Evolutionary conservation across 2,329 filamentous ascomycete species (phyloP).

Genomic region (Apiospora saccharicola): DNA sequence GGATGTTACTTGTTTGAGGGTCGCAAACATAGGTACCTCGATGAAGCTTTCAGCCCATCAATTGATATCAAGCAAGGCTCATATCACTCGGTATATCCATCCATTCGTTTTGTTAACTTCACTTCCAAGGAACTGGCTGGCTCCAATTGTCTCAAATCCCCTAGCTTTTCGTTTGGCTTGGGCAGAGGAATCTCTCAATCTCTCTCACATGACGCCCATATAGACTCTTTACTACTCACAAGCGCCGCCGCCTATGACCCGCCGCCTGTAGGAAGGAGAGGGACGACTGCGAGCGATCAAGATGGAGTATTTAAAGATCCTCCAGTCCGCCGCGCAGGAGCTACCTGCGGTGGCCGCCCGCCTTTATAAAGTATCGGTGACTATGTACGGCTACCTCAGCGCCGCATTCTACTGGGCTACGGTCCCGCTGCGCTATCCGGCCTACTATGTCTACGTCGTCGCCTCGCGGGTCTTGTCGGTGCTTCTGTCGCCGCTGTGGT

Average conservation of each 20-base stretch:
- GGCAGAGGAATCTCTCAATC: background rate
- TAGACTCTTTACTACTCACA: background rate
- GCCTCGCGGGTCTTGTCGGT: constrained; percentile 33
- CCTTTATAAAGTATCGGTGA: constrained; percentile 26
- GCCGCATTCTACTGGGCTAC: constrained; percentile 37
- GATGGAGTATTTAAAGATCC: constrained; percentile 23
- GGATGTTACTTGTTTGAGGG: background rate
- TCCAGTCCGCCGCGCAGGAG: constrained; percentile 33
- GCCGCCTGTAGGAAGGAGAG: background rate
- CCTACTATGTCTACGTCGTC: constrained; percentile 34
- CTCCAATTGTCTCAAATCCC: constrained; percentile 13
- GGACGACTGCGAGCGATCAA: background rate
- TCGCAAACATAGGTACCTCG: background rate
- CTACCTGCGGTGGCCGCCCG: constrained; percentile 25
- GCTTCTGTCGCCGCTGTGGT: constrained; percentile 40
- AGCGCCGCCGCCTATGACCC: constrained; percentile 3
- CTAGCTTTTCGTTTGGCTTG: background rate
- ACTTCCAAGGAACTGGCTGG: background rate
- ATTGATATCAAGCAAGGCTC: background rate
- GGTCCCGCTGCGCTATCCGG: constrained; percentile 40
- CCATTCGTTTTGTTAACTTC: background rate
- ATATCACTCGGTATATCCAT: background rate
- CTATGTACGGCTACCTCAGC: constrained; percentile 24
- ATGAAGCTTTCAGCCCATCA: background rate
- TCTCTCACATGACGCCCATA: constrained; percentile 7